Evolutionary conservation across 1,284 basidiomycete species (phyloP).

Genomic region (Wolfiporia cocos): DNA sequence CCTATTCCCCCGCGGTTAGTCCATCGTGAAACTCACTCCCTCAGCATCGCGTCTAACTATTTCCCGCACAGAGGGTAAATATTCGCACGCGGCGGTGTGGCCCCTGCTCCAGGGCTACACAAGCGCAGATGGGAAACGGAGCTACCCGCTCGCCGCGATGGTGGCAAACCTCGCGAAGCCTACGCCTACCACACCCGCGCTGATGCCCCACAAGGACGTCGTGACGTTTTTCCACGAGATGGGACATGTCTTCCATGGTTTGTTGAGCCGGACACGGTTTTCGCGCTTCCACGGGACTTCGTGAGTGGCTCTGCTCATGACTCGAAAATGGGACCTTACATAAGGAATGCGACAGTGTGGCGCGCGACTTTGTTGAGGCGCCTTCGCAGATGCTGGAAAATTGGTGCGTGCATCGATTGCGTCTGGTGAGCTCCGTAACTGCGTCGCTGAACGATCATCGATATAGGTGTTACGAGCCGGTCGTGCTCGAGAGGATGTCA

Average conservation of each 20-base stretch:
- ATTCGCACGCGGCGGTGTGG: constrained; percentile 86
- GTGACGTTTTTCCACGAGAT: constrained; percentile 81
- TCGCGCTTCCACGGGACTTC: constrained; percentile 76
- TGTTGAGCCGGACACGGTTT: constrained; percentile 69
- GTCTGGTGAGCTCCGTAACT: too few relatives aligned
- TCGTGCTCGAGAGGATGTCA: constrained; percentile 70
- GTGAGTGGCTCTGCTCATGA: constrained; percentile 21
- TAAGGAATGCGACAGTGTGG: constrained; percentile 38
- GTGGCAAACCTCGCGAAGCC: constrained; percentile 85
- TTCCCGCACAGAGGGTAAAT: constrained; percentile 52
- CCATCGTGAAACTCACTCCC: too few relatives aligned
- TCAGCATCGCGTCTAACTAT: too few relatives aligned
- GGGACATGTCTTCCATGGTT: constrained; percentile 84
- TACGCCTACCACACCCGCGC: constrained; percentile 71
- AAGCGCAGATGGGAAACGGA: constrained; percentile 46
- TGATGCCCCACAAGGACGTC: constrained; percentile 79
- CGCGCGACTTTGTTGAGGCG: constrained; percentile 82
- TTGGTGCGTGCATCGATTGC: constrained; percentile 41
- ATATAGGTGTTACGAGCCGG: constrained; percentile 72
- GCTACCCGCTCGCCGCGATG: constrained; percentile 76
- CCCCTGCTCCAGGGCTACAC: constrained; percentile 58
- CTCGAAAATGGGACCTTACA: neutral
- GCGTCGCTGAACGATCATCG: too few relatives aligned
- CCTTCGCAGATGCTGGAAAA: constrained; percentile 90
- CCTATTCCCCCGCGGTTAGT: constrained; percentile 73